A percentile compares a stretch with the other conserved stretches of the same genome.
Conservation (phyloP, 805 yeast genomes). For the Cyberlindnera amylophila region DNA sequence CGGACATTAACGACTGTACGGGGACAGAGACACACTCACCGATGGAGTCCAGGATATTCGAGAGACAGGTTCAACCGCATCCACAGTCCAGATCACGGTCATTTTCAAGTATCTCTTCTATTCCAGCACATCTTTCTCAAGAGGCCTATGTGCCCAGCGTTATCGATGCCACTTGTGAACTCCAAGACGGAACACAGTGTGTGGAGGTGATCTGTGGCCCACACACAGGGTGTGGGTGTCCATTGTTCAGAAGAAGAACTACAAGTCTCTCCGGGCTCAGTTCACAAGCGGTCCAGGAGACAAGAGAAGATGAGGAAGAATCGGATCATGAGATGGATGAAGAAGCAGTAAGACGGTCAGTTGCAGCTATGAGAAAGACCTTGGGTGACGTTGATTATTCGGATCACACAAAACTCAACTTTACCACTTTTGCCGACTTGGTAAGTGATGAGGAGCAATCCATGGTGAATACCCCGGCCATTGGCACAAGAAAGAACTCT, state of each 20-base stretch:
- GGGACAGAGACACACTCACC: conserved; percentile 4
- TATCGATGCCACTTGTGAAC: conserved; percentile 14
- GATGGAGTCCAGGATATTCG: conserved; percentile 12
- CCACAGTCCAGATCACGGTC: conserved; percentile 17
- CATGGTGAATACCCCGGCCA: background rate
- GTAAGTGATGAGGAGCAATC: conserved; percentile 20
- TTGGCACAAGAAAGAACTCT: conserved; percentile 12
- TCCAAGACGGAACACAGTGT: background rate
- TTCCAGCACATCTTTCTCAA: conserved; percentile 14
- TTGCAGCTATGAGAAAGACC: background rate
- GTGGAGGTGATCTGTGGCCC: conserved; percentile 13
- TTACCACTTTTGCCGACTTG: conserved; percentile 26
- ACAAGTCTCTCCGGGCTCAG: conserved; percentile 5
- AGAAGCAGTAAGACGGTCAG: background rate
- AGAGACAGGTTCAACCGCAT: conserved; percentile 11
- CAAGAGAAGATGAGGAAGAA: conserved; percentile 1
- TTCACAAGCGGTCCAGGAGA: background rate
- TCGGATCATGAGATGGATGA: background rate
- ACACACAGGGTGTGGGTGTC: conserved; percentile 17
- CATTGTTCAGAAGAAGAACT: conserved; percentile 11
- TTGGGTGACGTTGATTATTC: conserved; percentile 19
- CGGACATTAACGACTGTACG: background rate
- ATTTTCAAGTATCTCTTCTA: conserved; percentile 10
- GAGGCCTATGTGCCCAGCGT: conserved; percentile 17
- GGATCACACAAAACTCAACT: conserved; percentile 24